phyloP scores from a whole-genome alignment of 805 yeast genomes.

The Cyberlindnera subsufficiens region DNA sequence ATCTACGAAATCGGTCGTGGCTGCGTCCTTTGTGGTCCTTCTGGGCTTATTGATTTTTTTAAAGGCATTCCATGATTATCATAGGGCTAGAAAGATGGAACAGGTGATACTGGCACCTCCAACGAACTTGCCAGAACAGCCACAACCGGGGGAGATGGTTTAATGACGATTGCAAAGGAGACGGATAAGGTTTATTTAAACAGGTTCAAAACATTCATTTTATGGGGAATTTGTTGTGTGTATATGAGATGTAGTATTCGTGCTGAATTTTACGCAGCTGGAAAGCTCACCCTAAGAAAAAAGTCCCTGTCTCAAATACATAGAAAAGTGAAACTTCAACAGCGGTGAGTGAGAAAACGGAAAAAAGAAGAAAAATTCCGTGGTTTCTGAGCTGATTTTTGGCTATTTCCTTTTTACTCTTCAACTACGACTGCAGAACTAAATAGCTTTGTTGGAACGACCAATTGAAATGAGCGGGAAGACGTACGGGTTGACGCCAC shows the following conservation, averaged over 20 bases:
- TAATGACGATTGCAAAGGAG: slow-evolving; percentile 1
- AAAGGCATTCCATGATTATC: slow-evolving; percentile 68
- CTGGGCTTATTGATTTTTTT: slow-evolving; percentile 62
- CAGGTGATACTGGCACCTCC: slow-evolving; percentile 46
- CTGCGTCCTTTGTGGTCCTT: slow-evolving; percentile 58
- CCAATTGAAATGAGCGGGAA: slow-evolving; percentile 6
- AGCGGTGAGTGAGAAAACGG: background rate
- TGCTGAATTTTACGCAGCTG: background rate
- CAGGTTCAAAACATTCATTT: too few species aligned
- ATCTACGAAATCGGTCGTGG: slow-evolving; percentile 21
- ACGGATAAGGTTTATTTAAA: background rate
- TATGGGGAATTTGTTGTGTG: background rate
- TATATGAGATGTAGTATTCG: background rate
- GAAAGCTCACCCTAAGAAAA: background rate
- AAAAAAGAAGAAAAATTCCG: too few species aligned
- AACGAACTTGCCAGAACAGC: slow-evolving; percentile 10
- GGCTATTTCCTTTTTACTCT: too few species aligned
- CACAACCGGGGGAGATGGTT: slow-evolving; percentile 6
- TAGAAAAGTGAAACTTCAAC: background rate
- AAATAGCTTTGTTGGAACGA: too few species aligned
- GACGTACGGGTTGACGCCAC: slow-evolving; percentile 32
- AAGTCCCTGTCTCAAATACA: too few species aligned
- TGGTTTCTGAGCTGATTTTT: too few species aligned
- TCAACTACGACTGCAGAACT: too few species aligned
- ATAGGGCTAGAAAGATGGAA: slow-evolving; percentile 74